A percentile compares a stretch with the other conserved stretches of the same genome.
phyloP scores from a whole-genome alignment of 1,284 basidiomycete genomes.

The Athelia psychrophila region DNA sequence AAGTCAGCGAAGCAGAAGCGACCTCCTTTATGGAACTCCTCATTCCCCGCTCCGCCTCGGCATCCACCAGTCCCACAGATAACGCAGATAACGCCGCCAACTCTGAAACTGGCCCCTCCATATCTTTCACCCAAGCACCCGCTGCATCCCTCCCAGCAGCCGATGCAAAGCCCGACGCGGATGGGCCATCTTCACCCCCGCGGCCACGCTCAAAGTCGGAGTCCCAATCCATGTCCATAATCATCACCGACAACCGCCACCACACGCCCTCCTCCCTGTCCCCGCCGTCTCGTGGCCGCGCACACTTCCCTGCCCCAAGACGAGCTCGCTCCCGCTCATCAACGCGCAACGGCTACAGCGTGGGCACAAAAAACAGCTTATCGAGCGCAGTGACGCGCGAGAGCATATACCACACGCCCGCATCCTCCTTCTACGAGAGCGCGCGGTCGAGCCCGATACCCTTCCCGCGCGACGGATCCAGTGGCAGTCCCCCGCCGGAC shows the following conservation, averaged over 20 bases:
- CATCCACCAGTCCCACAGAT: neutral
- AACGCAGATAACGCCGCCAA: neutral
- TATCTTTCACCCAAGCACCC: neutral
- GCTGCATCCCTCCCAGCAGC: neutral
- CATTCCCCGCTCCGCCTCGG: neutral
- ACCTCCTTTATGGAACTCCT: neutral
- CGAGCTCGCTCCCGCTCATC: neutral
- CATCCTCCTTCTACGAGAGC: constrained; percentile 10
- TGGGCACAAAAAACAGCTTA: neutral
- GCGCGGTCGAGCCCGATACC: neutral
- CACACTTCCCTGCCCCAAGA: neutral
- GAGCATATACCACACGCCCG: no score
- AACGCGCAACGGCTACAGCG: neutral
- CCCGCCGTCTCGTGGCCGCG: neutral
- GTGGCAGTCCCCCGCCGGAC: neutral
- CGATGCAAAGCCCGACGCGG: neutral
- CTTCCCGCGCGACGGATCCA: neutral
- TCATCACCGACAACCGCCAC: neutral
- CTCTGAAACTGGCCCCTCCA: no score
- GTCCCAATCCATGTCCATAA: neutral
- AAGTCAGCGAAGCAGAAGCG: constrained; percentile 2
- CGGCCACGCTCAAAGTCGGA: neutral
- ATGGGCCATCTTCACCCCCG: neutral
- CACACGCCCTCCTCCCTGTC: neutral
- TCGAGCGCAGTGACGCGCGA: neutral